Percentiles rank a stretch among this genome's conserved stretches.
These are phyloP conservation scores for Aspergillus carbonarius DNA, from an alignment of 2,329 filamentous ascomycete species.

Conservation along the genomic window DNA sequence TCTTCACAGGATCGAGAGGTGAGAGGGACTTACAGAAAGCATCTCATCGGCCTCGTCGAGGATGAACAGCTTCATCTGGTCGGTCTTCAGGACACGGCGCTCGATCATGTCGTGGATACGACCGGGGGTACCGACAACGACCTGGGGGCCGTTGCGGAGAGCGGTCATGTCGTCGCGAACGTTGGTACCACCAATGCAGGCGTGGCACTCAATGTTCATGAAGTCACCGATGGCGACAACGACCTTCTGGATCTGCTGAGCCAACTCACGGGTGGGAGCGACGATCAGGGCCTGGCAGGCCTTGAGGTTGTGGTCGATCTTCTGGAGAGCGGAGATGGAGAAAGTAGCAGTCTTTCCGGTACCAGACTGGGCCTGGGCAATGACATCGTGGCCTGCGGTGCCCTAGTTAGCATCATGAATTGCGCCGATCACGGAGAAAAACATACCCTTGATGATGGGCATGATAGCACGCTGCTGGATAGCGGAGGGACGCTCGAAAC, in stretches of 20 bases:
- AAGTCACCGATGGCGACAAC: constrained; percentile 98
- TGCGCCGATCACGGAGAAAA: neutral
- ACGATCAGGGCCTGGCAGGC: constrained; percentile 97
- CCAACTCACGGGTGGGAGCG: constrained; percentile 95
- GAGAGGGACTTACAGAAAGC: constrained; percentile 54
- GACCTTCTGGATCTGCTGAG: constrained; percentile 99
- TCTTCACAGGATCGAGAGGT: neutral
- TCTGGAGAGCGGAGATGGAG: constrained; percentile 98
- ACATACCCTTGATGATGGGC: constrained; percentile 97
- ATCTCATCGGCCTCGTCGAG: constrained; percentile 99
- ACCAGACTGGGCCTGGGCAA: constrained; percentile 98
- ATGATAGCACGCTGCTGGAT: constrained; percentile 99
- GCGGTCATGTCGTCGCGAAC: constrained; percentile 99
- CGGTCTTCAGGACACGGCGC: constrained; percentile 93
- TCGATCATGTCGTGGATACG: constrained; percentile 99
- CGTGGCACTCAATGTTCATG: constrained; percentile 99
- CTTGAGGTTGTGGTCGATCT: constrained; percentile 94
- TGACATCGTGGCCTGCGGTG: constrained; percentile 84
- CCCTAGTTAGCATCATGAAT: constrained; percentile 11
- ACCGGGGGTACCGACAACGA: constrained; percentile 95
- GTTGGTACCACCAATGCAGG: constrained; percentile 97
- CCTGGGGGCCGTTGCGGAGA: constrained; percentile 91
- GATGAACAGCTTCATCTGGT: constrained; percentile 99
- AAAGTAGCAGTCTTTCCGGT: constrained; percentile 99
- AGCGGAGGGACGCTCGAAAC: constrained; percentile 99